A percentile compares a stretch with the other conserved stretches of the same genome.
phyloP scores from a whole-genome alignment of 192 early-diverging fungal species.

The Ambispora gerdemannii region DNA sequence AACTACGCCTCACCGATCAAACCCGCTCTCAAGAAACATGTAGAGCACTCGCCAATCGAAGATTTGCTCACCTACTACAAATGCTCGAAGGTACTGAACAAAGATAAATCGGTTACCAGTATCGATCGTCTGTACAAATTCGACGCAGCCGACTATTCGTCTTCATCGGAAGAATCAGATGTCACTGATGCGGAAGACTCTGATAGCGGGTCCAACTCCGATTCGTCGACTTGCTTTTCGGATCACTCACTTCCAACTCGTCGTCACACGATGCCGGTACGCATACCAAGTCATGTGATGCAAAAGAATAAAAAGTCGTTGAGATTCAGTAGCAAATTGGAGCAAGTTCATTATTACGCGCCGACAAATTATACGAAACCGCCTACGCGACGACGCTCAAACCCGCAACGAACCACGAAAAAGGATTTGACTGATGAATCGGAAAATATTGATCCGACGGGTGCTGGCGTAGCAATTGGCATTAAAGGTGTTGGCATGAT shows the following conservation, averaged over 20 bases:
- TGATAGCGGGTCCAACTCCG: background rate
- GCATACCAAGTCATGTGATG: background rate
- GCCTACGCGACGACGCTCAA: background rate
- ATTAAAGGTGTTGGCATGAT: background rate
- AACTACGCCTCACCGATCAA: slow-evolving; percentile 13
- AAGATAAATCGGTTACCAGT: background rate
- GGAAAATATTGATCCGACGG: background rate
- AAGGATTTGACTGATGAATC: background rate
- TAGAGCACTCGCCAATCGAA: slow-evolving; percentile 20
- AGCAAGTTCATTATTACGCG: slow-evolving; percentile 31
- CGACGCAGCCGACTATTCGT: background rate
- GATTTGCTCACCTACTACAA: slow-evolving; percentile 18
- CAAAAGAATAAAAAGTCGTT: slow-evolving; percentile 24
- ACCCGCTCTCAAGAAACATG: slow-evolving; percentile 25
- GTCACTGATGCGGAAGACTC: background rate
- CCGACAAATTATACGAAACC: slow-evolving; percentile 21
- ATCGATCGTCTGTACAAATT: background rate
- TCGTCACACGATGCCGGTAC: background rate
- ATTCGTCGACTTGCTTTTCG: background rate
- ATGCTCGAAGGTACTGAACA: background rate
- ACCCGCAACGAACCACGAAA: background rate
- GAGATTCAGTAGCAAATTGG: slow-evolving; percentile 19
- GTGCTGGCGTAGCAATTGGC: background rate
- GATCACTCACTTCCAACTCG: background rate
- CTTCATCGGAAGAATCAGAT: background rate